Base-by-base conservation (phyloP, 1,139 yeast species). In the Wickerhamomyces sp. region DNA sequence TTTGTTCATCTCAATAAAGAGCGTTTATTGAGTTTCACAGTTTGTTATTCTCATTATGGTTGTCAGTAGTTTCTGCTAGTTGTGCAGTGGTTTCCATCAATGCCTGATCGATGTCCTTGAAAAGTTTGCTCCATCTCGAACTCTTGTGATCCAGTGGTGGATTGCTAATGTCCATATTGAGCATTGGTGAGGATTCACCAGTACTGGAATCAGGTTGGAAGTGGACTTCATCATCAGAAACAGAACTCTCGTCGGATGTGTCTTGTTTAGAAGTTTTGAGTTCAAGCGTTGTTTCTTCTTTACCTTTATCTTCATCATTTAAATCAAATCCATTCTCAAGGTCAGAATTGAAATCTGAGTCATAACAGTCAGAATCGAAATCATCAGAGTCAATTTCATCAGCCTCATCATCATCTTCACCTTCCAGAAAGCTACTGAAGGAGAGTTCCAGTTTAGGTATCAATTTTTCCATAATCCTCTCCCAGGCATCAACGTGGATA, bases 401-500 rank as follows among this genome's bases (percentile, higher is more conserved):
- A 19, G 34, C 35, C 6, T 33, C 37, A 16, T 21, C 32, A 2
- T 19, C 35, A 16, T 33, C 24, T 5, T 21, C 23, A 10, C 15
- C 14, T 1, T 28, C 32, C 10, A 16, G 5, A n/a, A 18, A 9
- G 10, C 34, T 35, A 11, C 34, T 42, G 21, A 49, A 41, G 4
- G 40, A 23, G 9, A 51, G 17, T 1, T 40, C 37, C 8, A 41
- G 37, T 16, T 34, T 44, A 6, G 28, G 15, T 4, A 47, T 36
- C 16, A 51, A 19, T n/a, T 29, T 28, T 28, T 48, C 53, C 54
- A 49, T 51, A 5, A 51, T 36, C 3, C 44, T 44, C 23, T 51
- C 55, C 51, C 51, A 51, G 3, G 42, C 31, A 4, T 37, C 33
- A 5, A 43, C 30, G 5, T 22, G 21, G 3, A 34, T 5, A 4